Conservation (phyloP, 352 stramenopile genomes). For the Globisporangium spinosum region DNA sequence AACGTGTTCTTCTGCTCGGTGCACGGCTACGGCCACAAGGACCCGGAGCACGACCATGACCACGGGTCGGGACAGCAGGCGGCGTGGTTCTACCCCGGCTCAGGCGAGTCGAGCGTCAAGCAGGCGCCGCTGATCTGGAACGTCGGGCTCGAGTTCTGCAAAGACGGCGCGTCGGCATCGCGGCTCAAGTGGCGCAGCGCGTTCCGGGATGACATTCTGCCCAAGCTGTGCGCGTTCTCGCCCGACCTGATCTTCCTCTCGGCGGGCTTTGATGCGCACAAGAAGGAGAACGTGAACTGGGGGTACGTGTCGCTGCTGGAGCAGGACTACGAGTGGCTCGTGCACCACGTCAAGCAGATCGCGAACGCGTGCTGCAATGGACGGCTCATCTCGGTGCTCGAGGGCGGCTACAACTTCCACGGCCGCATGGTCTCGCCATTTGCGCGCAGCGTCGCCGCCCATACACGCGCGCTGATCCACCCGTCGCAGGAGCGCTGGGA, state of each 20-base stretch:
- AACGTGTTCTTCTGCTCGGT: slow-evolving; percentile 96
- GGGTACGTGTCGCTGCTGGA: slow-evolving; percentile 71
- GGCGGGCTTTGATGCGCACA: slow-evolving; percentile 77
- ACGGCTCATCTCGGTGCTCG: slow-evolving; percentile 77
- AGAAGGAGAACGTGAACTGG: slow-evolving; percentile 79
- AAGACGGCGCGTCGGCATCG: slow-evolving; percentile 48
- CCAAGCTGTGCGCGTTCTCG: slow-evolving; percentile 50
- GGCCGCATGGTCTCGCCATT: slow-evolving; percentile 80
- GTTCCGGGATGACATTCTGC: slow-evolving; percentile 64
- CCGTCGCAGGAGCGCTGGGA: slow-evolving; percentile 47
- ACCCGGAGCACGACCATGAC: slow-evolving; percentile 48
- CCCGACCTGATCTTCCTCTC: slow-evolving; percentile 84
- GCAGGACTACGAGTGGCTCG: slow-evolving; percentile 86
- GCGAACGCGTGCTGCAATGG: slow-evolving; percentile 69
- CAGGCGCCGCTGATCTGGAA: slow-evolving; percentile 55
- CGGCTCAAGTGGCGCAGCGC: slow-evolving; percentile 73
- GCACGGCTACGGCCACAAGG: slow-evolving; percentile 75
- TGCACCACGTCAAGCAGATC: slow-evolving; percentile 66
- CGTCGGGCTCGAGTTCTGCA: slow-evolving; percentile 54
- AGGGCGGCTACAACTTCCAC: slow-evolving; percentile 88
- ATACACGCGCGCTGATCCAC: slow-evolving; percentile 55
- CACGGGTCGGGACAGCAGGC: slow-evolving; percentile 20
- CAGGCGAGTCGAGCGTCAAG: slow-evolving; percentile 40
- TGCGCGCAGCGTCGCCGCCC: slow-evolving; percentile 67
- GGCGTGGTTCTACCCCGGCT: slow-evolving; percentile 84